Evolutionary conservation across 2,329 filamentous ascomycete genomes (phyloP), one percentile per base, ranked within the genome.

Genomic region (Microsporum canis): DNA sequence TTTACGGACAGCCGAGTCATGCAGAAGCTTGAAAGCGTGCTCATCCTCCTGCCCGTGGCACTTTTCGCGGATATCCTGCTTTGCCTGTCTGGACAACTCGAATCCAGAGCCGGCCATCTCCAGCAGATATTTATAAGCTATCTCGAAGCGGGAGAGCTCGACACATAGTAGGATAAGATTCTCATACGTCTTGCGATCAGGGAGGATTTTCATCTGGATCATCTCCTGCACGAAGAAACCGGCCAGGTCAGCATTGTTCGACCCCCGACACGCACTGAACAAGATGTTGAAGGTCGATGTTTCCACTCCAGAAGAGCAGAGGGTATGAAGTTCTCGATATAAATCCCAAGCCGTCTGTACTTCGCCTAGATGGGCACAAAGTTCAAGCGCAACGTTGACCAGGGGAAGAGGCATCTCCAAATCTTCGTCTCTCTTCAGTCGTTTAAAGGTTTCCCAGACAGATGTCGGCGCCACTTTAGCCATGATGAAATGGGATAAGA

Each of bases 201-300:
- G 83, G 14, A 75, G 67, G 33, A 87, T 72, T 5, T 75, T 74
- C 6, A 84, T 72, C 7, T 79, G 76, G 4, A 80, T 75, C 80
- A 88, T 85, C 67, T 88, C 85, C 14, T 79, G 76, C 7, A 83
- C 79, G 1, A 87, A 72, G 67, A 84, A 86, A 72, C 84, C 83
- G 51, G 83, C 83, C 4, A 80, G 73, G 41, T 81, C 76, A 61
- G 82, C 81, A 61, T 79, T 77, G 5, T 69, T 68, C 64, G 66
- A 73, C 63, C 64, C 68, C 58, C 72, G 71, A 64, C 80, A 83
- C 62, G 79, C 79, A 51, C 73, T 73, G 60, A 86, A 76, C 5
- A 88, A 74, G 3, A 78, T 70, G 65, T 88, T 87, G 74, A 85
- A 88, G 0, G 84, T 84, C 3, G 64, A 58, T 2, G 70, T 66